A percentile compares a stretch with the other conserved stretches of the same genome.
These are phyloP conservation scores for Paraconiothyrium sp. DNA, from an alignment of 2,329 filamentous ascomycete species.

Conservation along the genomic window DNA sequence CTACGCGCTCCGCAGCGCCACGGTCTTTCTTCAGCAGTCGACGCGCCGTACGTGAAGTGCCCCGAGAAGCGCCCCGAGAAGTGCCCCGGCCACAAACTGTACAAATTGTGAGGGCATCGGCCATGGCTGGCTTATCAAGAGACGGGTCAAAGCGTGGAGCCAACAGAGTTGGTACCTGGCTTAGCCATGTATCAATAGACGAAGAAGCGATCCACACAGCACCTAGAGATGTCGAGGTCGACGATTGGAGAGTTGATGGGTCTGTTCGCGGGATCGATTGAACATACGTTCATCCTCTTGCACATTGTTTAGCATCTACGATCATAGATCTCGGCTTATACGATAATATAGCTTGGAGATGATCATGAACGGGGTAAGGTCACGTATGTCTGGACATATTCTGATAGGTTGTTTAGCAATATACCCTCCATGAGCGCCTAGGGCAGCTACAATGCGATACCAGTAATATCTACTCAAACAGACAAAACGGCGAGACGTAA, in stretches of 20 bases:
- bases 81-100: constrained; percentile 22
- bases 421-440: constrained; percentile 18
- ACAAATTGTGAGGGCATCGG: constrained; percentile 34
- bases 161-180: constrained; percentile 51
- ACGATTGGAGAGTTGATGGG: constrained; percentile 48
- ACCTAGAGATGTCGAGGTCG: constrained; percentile 44
- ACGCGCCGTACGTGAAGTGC: constrained; percentile 33
- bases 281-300: constrained; percentile 16
- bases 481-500: neutral
- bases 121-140: constrained; percentile 50
- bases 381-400: constrained; percentile 12
- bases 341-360: neutral
- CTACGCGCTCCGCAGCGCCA: constrained; percentile 34
- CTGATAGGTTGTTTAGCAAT: constrained; percentile 16
- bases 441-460: constrained; percentile 6
- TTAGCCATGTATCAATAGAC: constrained; percentile 48
- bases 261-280: constrained; percentile 47
- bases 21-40: constrained; percentile 41
- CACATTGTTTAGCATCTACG: constrained; percentile 3
- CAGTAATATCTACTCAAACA: neutral
- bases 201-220: constrained; percentile 47
- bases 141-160: constrained; percentile 47
- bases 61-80: constrained; percentile 23
- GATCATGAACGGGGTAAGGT: neutral
- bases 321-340: neutral